Conservation (phyloP, 2,329 filamentous ascomycete genomes). For the Madurella mycetomatis region DNA sequence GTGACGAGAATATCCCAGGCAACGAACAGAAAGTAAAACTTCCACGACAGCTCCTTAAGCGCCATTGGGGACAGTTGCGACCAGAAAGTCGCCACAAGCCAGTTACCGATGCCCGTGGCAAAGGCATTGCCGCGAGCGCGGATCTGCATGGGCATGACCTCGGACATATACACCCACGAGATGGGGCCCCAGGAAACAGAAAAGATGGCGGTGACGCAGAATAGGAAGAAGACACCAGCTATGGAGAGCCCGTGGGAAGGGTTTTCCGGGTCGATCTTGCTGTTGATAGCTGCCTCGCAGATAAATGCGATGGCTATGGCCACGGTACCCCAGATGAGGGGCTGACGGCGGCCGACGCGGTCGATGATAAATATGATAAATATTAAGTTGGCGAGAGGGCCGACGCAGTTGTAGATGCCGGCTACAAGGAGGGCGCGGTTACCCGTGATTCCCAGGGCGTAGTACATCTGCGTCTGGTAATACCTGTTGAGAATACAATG, state of each 20-base stretch:
- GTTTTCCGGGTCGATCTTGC: conserved; percentile 40
- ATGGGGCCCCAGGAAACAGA: conserved; percentile 56
- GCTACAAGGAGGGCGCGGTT: conserved; percentile 50
- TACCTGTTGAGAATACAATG: conserved; percentile 35
- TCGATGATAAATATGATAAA: conserved; percentile 57
- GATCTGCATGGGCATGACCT: conserved; percentile 64
- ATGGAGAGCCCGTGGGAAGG: conserved; percentile 46
- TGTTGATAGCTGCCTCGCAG: conserved; percentile 57
- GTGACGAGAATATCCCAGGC: conserved; percentile 39
- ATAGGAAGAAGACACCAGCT: conserved; percentile 62
- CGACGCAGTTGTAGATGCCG: conserved; percentile 57
- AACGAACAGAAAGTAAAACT: conserved; percentile 53
- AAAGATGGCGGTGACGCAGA: conserved; percentile 56
- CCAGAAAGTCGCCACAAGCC: conserved; percentile 55
- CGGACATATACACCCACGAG: conserved; percentile 61
- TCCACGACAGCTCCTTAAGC: conserved; percentile 42
- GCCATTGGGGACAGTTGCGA: conserved; percentile 54
- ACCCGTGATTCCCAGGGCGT: conserved; percentile 52
- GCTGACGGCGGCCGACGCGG: conserved; percentile 47
- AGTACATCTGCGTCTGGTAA: conserved; percentile 57
- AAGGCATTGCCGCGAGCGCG: conserved; percentile 56
- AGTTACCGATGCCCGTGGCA: conserved; percentile 54
- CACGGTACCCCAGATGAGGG: conserved; percentile 49
- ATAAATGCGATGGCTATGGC: conserved; percentile 54
- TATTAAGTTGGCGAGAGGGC: conserved; percentile 53